Base-by-base conservation (phyloP, 2,329 filamentous ascomycete genomes). In the Ophiostoma sp. region DNA sequence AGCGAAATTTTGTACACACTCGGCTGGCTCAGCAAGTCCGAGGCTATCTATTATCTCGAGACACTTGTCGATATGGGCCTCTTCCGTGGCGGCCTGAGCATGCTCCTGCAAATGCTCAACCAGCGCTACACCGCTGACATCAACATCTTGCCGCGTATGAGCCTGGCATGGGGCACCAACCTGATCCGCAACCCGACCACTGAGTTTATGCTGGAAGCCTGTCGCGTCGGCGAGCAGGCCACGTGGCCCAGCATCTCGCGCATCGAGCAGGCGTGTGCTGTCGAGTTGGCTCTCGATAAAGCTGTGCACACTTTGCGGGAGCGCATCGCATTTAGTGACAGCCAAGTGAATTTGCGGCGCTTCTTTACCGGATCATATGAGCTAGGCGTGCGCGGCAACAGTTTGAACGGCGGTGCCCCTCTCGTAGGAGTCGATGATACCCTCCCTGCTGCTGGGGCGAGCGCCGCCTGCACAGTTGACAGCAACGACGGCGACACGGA, bases 71-170 rank as follows among this genome's bases (percentile, higher is more conserved):
- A 97, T 78, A 82, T 97, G 42, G 93, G 94, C 22, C 83, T 97
- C 59, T 91, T 96, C 75, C 92, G 93, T 19, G 96, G 92, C 73
- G 85, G 92, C 0, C 87, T 94, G 76, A 93, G 91, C 64, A 97
- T 97, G 80, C 86, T 91, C 28, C 88, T 90, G 57, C 95, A 93
- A 1, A 90, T 98, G 19, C 86, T 98, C 69, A 95, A 91, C 76
- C 95, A 98, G 79, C 93, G 92, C 76, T 98, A 98, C 79, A 95
- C 93, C 1, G 95, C 95, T 7, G 95, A 98, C 81, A 97, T 98
- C 79, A 98, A 94, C 61, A 97, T 98, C 71, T 22, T 78, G 66
- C 76, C 77, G 66, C 77, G 76, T 70, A 77, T 78, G 76, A 72
- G 76, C 61, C 72, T 77, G 31, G 74, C 73, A 15, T 77, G 76